Evolutionary conservation across 306 rosid species (phyloP).

Genomic region (Bauhinia variegata): DNA sequence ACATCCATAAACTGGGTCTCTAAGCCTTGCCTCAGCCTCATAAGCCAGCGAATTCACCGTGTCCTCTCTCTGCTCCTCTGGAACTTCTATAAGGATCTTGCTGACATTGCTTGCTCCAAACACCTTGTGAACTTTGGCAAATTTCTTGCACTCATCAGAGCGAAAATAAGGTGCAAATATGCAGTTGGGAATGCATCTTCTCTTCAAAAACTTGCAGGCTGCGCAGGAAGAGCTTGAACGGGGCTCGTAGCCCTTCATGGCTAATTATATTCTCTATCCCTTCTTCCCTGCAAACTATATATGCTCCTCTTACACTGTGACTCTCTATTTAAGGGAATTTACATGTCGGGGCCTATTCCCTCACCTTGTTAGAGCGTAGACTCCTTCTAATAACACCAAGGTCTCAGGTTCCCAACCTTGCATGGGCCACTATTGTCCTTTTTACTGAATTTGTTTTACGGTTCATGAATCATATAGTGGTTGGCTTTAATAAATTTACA

Average conservation of each 20-base stretch:
- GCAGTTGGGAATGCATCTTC: conserved; percentile 78
- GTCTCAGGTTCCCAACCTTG: conserved; percentile 44
- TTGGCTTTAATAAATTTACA: background rate
- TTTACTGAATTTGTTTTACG: conserved; percentile 13
- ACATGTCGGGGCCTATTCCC: conserved; percentile 30
- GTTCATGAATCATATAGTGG: background rate
- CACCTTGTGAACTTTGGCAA: conserved; percentile 90
- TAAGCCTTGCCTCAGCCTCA: conserved; percentile 84
- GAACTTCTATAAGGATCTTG: conserved; percentile 82
- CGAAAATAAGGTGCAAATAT: conserved; percentile 87
- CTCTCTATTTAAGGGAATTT: background rate
- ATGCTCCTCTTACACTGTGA: conserved; percentile 28
- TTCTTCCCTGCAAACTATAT: conserved; percentile 36
- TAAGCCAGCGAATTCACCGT: conserved; percentile 81
- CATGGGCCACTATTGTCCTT: conserved; percentile 39
- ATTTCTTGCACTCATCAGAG: conserved; percentile 77
- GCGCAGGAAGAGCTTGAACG: conserved; percentile 93
- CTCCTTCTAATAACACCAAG: conserved; percentile 26
- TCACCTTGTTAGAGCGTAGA: conserved; percentile 36
- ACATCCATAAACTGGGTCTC: conserved; percentile 93
- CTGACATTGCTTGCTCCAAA: conserved; percentile 97
- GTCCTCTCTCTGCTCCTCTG: conserved; percentile 82
- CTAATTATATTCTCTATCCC: conserved; percentile 34
- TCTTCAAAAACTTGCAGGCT: conserved; percentile 84
- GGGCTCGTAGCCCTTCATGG: conserved; percentile 71